These are phyloP conservation scores for Coniochaeta prunicola DNA, from an alignment of 2,329 filamentous ascomycete species.

Conservation along the genomic window DNA sequence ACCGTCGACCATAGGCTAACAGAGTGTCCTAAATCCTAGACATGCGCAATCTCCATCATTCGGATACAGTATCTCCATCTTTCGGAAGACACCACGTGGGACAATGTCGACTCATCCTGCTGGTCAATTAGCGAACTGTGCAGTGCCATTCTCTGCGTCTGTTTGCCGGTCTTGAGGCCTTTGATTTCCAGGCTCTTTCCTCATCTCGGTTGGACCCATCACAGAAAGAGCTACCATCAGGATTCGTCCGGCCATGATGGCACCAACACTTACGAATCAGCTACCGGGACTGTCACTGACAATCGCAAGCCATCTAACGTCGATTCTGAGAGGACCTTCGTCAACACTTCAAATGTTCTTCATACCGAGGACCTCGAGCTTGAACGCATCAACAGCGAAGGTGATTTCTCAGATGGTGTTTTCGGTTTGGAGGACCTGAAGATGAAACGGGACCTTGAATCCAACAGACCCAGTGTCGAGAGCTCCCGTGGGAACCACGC, in stretches of 20 bases:
- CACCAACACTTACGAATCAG: not conserved
- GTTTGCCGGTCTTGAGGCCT: constrained; percentile 25
- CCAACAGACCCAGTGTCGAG: not conserved
- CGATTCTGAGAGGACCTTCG: not conserved
- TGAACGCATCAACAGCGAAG: constrained; percentile 1
- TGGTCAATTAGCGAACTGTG: constrained; percentile 29
- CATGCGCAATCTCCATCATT: constrained; percentile 29
- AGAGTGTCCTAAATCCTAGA: constrained; percentile 16
- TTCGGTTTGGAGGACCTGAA: not conserved
- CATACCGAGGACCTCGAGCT: constrained; percentile 1
- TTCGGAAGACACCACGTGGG: constrained; percentile 26
- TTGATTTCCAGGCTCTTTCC: constrained; percentile 9
- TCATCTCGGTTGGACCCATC: constrained; percentile 6
- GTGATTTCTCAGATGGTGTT: not conserved
- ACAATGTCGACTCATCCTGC: constrained; percentile 26
- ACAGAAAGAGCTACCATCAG: constrained; percentile 8
- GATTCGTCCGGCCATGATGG: constrained; percentile 9
- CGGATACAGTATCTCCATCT: constrained; percentile 27
- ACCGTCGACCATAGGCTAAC: not conserved
- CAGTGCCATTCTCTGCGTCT: constrained; percentile 27
- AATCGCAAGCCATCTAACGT: not conserved
- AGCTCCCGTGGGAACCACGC: not conserved
- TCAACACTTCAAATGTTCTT: not conserved
- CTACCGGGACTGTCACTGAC: not conserved
- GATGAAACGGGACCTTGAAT: not conserved